phyloP scores from a whole-genome alignment of 306 rosid genomes.

The Alnus rubra region DNA sequence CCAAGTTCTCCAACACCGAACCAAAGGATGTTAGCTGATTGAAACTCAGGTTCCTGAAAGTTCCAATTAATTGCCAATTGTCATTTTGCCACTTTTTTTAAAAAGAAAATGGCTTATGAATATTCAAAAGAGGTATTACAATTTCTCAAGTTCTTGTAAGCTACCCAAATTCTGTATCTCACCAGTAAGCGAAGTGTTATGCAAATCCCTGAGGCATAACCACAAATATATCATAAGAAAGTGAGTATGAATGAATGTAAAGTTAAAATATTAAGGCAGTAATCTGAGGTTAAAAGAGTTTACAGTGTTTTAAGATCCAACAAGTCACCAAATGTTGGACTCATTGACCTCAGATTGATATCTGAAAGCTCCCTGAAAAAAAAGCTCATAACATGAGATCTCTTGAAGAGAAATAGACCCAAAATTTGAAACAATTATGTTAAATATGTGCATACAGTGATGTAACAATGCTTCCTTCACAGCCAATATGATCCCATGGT shows the following conservation, averaged over 20 bases:
- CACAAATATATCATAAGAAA: not conserved
- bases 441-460: slow-evolving; percentile 52
- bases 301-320: slow-evolving; percentile 85
- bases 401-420: slow-evolving; percentile 7
- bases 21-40: slow-evolving; percentile 74
- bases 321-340: slow-evolving; percentile 85
- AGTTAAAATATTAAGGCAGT: not conserved
- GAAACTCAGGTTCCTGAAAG: slow-evolving; percentile 90
- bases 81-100: not conserved
- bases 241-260: not conserved
- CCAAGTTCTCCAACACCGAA: slow-evolving; percentile 60
- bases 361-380: slow-evolving; percentile 66
- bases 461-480: slow-evolving; percentile 80
- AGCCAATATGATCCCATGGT: slow-evolving; percentile 70
- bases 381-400: slow-evolving; percentile 20
- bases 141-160: slow-evolving; percentile 71
- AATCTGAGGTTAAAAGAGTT: slow-evolving; percentile 24
- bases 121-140: slow-evolving; percentile 50
- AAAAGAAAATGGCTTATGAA: slow-evolving; percentile 5
- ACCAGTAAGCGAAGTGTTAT: slow-evolving; percentile 79
- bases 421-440: slow-evolving; percentile 6
- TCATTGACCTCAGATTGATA: slow-evolving; percentile 75
- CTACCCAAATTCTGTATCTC: slow-evolving; percentile 76
- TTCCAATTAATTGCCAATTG: slow-evolving; percentile 18
- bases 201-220: slow-evolving; percentile 73